Base-by-base conservation (phyloP, 441 rosid species). In the Jatropha podagrica region DNA sequence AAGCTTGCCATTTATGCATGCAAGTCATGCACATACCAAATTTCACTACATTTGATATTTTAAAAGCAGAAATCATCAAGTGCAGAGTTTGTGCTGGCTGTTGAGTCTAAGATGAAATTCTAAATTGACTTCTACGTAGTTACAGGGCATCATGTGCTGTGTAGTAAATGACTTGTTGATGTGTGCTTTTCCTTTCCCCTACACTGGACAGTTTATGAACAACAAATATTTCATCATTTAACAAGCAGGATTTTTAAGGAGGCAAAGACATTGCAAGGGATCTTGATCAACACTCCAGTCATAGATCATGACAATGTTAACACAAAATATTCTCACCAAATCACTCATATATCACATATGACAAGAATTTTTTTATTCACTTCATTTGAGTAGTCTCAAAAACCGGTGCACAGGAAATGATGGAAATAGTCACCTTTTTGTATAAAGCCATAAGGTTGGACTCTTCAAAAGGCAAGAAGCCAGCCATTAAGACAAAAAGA, bases 401-500 rank as follows among this genome's bases (percentile, higher is more conserved):
- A 69, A 17, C 61, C 37, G 1, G 38, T 54, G 49, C 32, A 37
- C 1, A 13, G 38, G 59, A 40, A 62, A 49, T 1, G 42, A 63
- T 18, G 18, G 10, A 11, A 64, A 32, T 17, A 38, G 26, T 65
- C 60, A 90, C 99, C 98, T 96, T 96, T 84, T 96, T 96, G 71
- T 96, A 96, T 40, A 96, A 77, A 1, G 91, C 87, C 84, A 86
- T 85, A 52, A 96, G 90, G 74, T 94, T 96, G 75, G 98, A 83
- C 73, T 96, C 98, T 81, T 92, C 99, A 71, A 96, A 96, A 68
- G 99, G 99, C 84, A 92, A 84, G 86, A 82, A 96, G 51, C 99
- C 99, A 83, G 98, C 99, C 99, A 94, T 96, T 77, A 96, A 80
- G 77, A 96, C 98, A 80, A 82, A 96, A 56, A 96, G 97, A 80